phyloP scores from a whole-genome alignment of 495 filamentous ascomycete genomes.

The Halenospora varia region DNA sequence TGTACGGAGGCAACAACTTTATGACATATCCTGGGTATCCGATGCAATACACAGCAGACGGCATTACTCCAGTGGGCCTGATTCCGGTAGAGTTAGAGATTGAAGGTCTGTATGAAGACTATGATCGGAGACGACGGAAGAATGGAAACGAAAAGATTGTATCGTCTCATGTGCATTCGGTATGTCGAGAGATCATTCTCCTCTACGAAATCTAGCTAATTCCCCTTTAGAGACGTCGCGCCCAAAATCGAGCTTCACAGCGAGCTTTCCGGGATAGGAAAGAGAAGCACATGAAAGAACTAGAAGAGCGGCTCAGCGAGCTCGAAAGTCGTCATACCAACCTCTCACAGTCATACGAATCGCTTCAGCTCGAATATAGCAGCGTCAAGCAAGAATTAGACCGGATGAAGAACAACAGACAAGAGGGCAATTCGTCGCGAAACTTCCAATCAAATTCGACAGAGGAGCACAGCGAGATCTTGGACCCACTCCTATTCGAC shows the following conservation, averaged over 20 bases:
- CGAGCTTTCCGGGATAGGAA: slow-evolving; percentile 95
- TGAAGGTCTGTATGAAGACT: slow-evolving; percentile 23
- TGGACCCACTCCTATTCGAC: slow-evolving; percentile 25
- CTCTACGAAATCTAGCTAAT: neutral
- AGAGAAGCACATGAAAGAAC: slow-evolving; percentile 85
- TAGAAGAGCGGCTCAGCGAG: slow-evolving; percentile 68
- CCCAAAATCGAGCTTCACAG: slow-evolving; percentile 64
- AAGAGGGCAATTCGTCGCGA: slow-evolving; percentile 4
- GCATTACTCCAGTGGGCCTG: slow-evolving; percentile 17
- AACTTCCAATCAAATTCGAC: slow-evolving; percentile 9
- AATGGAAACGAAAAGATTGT: slow-evolving; percentile 21
- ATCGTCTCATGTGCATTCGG: slow-evolving; percentile 26
- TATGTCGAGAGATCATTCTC: neutral
- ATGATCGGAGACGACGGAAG: slow-evolving; percentile 22
- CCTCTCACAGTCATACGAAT: slow-evolving; percentile 36
- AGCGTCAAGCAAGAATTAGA: slow-evolving; percentile 48
- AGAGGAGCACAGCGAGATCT: slow-evolving; percentile 20
- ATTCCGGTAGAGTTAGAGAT: slow-evolving; percentile 27
- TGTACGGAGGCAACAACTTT: slow-evolving; percentile 20
- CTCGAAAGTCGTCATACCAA: slow-evolving; percentile 35
- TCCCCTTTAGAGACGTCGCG: slow-evolving; percentile 18
- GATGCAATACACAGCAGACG: slow-evolving; percentile 19
- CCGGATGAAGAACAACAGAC: slow-evolving; percentile 7
- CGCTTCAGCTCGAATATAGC: slow-evolving; percentile 59
- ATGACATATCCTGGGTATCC: slow-evolving; percentile 21